phyloP scores from a whole-genome alignment of 2,329 filamentous ascomycete species.

The Epichloe typhina region DNA sequence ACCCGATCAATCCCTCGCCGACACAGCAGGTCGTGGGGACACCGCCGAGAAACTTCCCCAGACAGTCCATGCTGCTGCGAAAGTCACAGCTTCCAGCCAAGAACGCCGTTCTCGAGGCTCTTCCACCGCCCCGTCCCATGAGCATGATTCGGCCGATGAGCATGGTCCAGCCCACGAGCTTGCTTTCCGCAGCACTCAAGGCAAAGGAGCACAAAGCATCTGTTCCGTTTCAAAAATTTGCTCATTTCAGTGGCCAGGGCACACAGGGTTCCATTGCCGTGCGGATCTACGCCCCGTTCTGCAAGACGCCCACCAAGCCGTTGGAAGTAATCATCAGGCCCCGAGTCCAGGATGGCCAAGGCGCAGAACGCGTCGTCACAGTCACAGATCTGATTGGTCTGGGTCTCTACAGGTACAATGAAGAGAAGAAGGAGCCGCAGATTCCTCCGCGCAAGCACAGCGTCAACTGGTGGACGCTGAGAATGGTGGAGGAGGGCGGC shows the following conservation, averaged over 20 bases:
- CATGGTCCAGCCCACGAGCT: slow-evolving; percentile 54
- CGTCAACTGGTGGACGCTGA: slow-evolving; percentile 70
- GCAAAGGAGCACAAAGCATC: slow-evolving; percentile 55
- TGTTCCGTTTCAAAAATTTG: slow-evolving; percentile 65
- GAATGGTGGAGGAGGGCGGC: slow-evolving; percentile 74
- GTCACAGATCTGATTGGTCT: slow-evolving; percentile 75
- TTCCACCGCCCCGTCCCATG: slow-evolving; percentile 59
- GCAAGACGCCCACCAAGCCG: slow-evolving; percentile 48
- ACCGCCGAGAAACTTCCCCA: slow-evolving; percentile 44
- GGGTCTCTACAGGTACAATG: slow-evolving; percentile 63
- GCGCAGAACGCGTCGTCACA: slow-evolving; percentile 47
- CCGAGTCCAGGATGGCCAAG: slow-evolving; percentile 54
- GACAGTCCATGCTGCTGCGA: slow-evolving; percentile 51
- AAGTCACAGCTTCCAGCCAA: slow-evolving; percentile 44
- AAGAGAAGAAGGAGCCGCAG: slow-evolving; percentile 59
- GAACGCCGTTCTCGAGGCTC: slow-evolving; percentile 45
- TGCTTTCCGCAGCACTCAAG: slow-evolving; percentile 59
- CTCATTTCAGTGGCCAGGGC: slow-evolving; percentile 62
- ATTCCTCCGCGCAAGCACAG: slow-evolving; percentile 54
- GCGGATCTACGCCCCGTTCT: slow-evolving; percentile 65
- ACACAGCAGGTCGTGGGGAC: slow-evolving; percentile 49
- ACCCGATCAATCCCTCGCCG: slow-evolving; percentile 41
- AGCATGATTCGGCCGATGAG: slow-evolving; percentile 52
- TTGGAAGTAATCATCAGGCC: slow-evolving; percentile 61
- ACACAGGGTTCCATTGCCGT: slow-evolving; percentile 64